Conservation (phyloP, 257 asterid genomes). For the Anisodus acutangulus region DNA sequence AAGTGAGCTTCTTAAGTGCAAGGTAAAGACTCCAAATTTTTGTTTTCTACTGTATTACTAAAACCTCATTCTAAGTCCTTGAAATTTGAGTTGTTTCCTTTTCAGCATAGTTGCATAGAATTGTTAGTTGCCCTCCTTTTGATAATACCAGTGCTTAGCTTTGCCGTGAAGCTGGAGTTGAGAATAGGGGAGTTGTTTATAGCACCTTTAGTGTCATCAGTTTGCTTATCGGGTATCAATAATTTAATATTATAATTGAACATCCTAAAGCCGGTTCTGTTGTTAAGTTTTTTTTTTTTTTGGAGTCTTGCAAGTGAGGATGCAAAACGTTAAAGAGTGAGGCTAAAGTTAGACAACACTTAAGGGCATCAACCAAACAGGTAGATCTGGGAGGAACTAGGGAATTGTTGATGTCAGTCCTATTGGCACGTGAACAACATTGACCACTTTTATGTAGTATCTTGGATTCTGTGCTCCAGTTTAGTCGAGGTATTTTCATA, state of each 20-base stretch:
- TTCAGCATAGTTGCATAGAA: neutral
- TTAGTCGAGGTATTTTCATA: neutral
- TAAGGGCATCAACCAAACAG: neutral
- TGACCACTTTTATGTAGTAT: neutral
- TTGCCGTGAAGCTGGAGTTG: neutral
- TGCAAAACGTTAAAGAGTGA: neutral
- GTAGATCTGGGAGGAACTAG: neutral
- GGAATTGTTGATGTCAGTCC: constrained; percentile 17
- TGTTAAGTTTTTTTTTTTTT: neutral
- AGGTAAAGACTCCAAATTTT: neutral
- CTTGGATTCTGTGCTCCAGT: constrained; percentile 23
- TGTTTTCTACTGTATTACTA: neutral
- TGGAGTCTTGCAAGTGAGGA: constrained; percentile 19
- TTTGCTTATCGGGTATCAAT: neutral
- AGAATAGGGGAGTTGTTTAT: constrained; percentile 16
- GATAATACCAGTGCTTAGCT: neutral
- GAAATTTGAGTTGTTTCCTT: neutral
- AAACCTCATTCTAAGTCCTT: neutral
- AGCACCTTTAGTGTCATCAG: constrained; percentile 18
- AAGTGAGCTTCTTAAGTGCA: constrained; percentile 10
- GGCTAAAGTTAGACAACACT: neutral
- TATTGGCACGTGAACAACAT: constrained; percentile 5
- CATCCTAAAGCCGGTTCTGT: neutral
- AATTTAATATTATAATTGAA: neutral
- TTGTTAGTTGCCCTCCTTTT: neutral